These are phyloP conservation scores for Talaromyces sp. DNA, from an alignment of 2,329 filamentous ascomycete genomes.

Conservation along the genomic window DNA sequence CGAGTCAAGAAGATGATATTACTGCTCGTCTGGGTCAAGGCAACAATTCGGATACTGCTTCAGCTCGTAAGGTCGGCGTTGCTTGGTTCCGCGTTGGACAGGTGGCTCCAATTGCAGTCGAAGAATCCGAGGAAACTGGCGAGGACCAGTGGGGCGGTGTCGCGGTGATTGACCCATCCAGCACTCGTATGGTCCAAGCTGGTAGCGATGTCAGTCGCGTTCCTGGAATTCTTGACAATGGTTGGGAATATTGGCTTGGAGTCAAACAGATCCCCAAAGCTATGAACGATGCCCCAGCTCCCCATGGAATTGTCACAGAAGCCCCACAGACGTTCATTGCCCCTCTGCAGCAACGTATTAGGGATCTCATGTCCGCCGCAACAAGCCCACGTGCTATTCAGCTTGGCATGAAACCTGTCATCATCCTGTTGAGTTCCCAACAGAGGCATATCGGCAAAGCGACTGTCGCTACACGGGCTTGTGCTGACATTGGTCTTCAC, in stretches of 20 bases:
- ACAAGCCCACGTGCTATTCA: slow-evolving; percentile 86
- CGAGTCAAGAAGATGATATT: slow-evolving; percentile 72
- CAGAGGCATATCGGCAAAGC: slow-evolving; percentile 93
- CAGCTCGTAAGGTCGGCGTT: slow-evolving; percentile 60
- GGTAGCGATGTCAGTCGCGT: slow-evolving; percentile 82
- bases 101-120: slow-evolving; percentile 55
- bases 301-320: slow-evolving; percentile 43
- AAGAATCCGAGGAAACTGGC: slow-evolving; percentile 60
- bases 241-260: slow-evolving; percentile 89
- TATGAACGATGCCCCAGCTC: slow-evolving; percentile 32
- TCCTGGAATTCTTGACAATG: slow-evolving; percentile 73
- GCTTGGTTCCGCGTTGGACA: slow-evolving; percentile 93
- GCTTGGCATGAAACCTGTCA: slow-evolving; percentile 82
- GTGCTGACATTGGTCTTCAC: slow-evolving; percentile 86
- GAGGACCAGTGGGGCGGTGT: slow-evolving; percentile 82
- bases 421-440: slow-evolving; percentile 85
- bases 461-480: slow-evolving; percentile 74
- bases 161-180: slow-evolving; percentile 80
- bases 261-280: slow-evolving; percentile 65
- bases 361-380: slow-evolving; percentile 83
- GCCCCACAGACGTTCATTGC: slow-evolving; percentile 53
- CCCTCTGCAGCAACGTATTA: slow-evolving; percentile 69
- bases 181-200: slow-evolving; percentile 87
- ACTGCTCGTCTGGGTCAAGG: slow-evolving; percentile 44
- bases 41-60: slow-evolving; percentile 25